Conservation (phyloP, 768 basidiomycete genomes). For the Hemileccinum impolitum region DNA sequence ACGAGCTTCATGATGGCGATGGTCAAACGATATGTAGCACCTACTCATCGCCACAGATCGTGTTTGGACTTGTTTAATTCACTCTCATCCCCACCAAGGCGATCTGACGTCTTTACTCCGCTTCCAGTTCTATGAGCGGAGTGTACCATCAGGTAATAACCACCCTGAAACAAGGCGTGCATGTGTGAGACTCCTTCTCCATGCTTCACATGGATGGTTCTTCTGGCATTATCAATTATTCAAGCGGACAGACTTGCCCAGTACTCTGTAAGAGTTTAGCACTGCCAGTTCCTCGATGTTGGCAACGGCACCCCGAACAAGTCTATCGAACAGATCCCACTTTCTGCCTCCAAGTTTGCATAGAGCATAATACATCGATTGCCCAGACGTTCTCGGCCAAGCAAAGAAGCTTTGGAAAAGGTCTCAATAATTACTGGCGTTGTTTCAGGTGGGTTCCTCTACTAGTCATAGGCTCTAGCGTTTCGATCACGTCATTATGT, state of each 20-base stretch:
- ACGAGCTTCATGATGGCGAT: conserved; percentile 74
- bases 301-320: no score
- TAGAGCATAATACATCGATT: not conserved
- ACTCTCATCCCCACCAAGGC: not conserved
- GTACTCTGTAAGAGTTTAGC: no score
- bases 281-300: no score
- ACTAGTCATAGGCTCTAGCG: not conserved
- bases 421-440: not conserved
- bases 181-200: no score
- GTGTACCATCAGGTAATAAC: no score
- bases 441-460: not conserved
- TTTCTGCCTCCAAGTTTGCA: not conserved
- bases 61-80: conserved; percentile 22
- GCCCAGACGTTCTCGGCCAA: not conserved
- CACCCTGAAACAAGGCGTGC: not conserved
- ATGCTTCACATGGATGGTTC: no score
- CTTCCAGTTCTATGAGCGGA: not conserved
- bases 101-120: not conserved
- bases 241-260: no score
- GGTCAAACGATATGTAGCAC: conserved; percentile 22
- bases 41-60: conserved; percentile 12
- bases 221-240: no score
- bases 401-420: no score
- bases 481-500: conserved; percentile 1
- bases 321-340: no score